Base-by-base conservation (phyloP, 2,329 filamentous ascomycete species). In the Basipetospora chlamydospora region DNA sequence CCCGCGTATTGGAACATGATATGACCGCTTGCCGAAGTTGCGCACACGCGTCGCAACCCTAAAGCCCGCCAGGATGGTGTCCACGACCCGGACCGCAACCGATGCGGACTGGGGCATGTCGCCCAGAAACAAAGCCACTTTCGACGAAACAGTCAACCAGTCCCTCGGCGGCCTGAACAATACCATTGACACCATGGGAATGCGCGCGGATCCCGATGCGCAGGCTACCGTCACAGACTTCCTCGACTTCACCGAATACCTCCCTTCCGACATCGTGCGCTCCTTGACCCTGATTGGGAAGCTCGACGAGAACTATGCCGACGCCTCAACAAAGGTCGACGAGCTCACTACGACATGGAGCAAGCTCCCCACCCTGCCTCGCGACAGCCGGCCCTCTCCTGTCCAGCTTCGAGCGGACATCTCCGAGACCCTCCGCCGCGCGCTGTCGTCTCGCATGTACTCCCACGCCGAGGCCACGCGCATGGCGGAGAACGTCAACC, bases 141-240 rank as follows among this genome's bases (percentile, higher is more conserved):
- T 57, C 15, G 44, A 48, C 34, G 43, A 47, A 17, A 41, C 45
- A 15, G 46, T 46, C 9, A 41, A 45, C 21, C 38, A 39, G 20
- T 41, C 46, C 6, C 30, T 47, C 16, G 33, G 40, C 28, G 45
- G 43, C 5, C 29, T 46, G n/a, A 37, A 39, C 30, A 46, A 56
- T 43, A 46, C 52, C 5, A 55, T 66, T 39, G 56, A 56, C 39
- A 54, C 63, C 2, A 59, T 71, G 42, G 60, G 62, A 40, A 58
- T 67, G 50, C 68, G 69, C 44, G 63, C 66, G 37, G 75, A 80
- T 43, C 75, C 75, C 5, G 76, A 80, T 58, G 73, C 73, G 18
- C 73, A 79, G 47, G 73, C 76, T 6, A 78, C 74, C n/a, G 68
- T 79, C 13, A 77, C 72, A 41, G 75, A 80, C 53, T 80, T 78